A percentile compares a stretch with the other conserved stretches of the same genome.
phyloP scores from a whole-genome alignment of 2,329 filamentous ascomycete species.

The Biscogniauxia marginata region DNA sequence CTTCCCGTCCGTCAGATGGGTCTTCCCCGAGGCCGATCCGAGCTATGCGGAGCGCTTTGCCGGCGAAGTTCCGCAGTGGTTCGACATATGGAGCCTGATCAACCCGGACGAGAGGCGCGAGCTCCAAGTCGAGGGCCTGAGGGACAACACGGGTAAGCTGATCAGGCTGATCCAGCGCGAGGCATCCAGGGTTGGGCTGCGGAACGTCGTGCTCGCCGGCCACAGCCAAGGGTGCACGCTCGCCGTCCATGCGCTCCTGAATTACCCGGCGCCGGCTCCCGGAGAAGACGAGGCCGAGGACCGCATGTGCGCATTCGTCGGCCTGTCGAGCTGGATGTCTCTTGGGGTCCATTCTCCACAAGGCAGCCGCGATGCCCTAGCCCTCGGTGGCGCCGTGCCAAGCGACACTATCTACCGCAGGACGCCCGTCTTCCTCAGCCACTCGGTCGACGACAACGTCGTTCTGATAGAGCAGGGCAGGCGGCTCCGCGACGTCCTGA shows the following conservation, averaged over 20 bases:
- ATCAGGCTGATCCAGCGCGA: constrained; percentile 35
- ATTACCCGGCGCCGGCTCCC: constrained; percentile 10
- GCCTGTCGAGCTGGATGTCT: constrained; percentile 23
- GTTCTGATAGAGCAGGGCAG: constrained; percentile 39
- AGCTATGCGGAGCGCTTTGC: constrained; percentile 26
- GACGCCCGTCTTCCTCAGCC: constrained; percentile 46
- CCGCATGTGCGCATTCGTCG: constrained; percentile 19
- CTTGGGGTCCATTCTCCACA: constrained; percentile 12
- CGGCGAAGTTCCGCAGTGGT: constrained; percentile 44
- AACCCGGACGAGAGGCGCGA: constrained; percentile 41
- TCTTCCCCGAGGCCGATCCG: constrained; percentile 45
- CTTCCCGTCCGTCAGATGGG: constrained; percentile 48
- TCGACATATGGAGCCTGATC: constrained; percentile 45
- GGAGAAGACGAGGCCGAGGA: neutral
- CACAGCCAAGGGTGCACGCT: constrained; percentile 47
- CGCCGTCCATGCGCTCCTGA: constrained; percentile 24
- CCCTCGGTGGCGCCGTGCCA: constrained; percentile 16
- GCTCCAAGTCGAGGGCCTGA: constrained; percentile 40
- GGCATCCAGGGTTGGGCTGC: constrained; percentile 34
- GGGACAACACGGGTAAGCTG: constrained; percentile 35
- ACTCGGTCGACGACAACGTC: constrained; percentile 43
- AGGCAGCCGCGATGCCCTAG: constrained; percentile 29
- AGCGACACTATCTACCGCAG: constrained; percentile 31
- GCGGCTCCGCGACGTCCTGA: constrained; percentile 34
- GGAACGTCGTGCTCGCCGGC: constrained; percentile 42